These are phyloP conservation scores for Coemansia sp. DNA, from an alignment of 371 early-diverging fungal species.

Conservation along the genomic window DNA sequence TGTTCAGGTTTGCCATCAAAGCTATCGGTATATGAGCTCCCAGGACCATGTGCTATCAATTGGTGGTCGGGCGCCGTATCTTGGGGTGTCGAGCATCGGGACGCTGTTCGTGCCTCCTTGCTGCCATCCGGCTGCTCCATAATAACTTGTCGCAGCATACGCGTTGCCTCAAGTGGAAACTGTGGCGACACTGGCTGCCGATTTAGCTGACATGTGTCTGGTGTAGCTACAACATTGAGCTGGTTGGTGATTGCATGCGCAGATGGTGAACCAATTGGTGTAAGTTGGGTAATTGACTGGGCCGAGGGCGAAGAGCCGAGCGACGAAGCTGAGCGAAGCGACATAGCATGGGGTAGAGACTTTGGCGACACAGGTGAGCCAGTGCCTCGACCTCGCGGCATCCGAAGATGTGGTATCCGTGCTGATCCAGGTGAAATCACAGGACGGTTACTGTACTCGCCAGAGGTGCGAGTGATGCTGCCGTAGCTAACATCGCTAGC, in stretches of 20 bases:
- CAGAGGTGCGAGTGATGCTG: background rate
- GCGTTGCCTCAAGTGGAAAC: constrained; percentile 42
- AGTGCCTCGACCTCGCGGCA: constrained; percentile 16
- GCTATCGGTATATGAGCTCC: background rate
- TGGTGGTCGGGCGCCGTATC: background rate
- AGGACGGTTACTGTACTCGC: constrained; percentile 6
- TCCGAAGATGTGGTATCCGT: constrained; percentile 18
- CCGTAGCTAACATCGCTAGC: background rate
- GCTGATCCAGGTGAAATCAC: constrained; percentile 7
- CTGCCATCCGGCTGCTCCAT: constrained; percentile 26
- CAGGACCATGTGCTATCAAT: background rate
- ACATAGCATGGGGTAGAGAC: constrained; percentile 33
- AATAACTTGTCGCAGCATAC: constrained; percentile 41
- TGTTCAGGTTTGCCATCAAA: background rate
- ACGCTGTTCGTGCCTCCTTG: background rate
- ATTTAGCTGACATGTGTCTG: constrained; percentile 10
- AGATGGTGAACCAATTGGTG: constrained; percentile 31
- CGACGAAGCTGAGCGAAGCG: constrained; percentile 30
- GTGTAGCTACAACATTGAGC: constrained; percentile 13
- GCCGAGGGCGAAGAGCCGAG: constrained; percentile 34
- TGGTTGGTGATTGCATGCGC: constrained; percentile 12
- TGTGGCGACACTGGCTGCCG: constrained; percentile 23
- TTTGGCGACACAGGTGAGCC: constrained; percentile 26
- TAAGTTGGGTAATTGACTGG: constrained; percentile 18
- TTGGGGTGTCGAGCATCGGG: background rate